Base-by-base conservation (phyloP, 2,329 filamentous ascomycete genomes). In the Colletotrichum trifolii region DNA sequence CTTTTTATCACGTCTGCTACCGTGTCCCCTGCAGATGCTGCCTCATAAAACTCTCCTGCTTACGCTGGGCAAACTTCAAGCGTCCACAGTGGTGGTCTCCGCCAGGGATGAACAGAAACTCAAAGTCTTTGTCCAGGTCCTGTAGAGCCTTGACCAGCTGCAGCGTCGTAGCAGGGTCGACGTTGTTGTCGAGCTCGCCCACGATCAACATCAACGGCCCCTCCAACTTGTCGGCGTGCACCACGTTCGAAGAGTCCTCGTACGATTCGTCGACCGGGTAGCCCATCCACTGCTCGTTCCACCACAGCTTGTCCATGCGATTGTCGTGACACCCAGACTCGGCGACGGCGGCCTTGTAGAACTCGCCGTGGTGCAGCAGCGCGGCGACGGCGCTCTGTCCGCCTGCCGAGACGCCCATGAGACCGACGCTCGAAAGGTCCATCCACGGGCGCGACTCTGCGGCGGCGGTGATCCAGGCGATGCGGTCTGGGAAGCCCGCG, bases 221-320 rank as follows among this genome's bases (percentile, higher is more conserved):
- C 13, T 60, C 54, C 8, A 76, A 57, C 64, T 74, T 76, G 10
- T 54, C 63, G 25, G 72, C 74, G 45, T 76, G 69, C 4, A 68
- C 71, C 7, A 71, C 66, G 43, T 74, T 73, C 2, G 73, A 74
- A 35, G 69, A 69, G n/a, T 68, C 68, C 34, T 60, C 66, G 46
- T 76, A 76, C 11, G 69, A 66, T 46, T 70, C 63, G 12, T 75
- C 74, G 1, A 76, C 70, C 1, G 74, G 74, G 38, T 72, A 74
- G 2, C 74, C 73, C 72, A 76, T 75, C 71, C 71, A 76, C 46
- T 72, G 54, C 56, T 76, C 74, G 34, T 72, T 74, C 74, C 74
- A 76, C 69, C 71, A 71, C 8, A 75, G 15, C 57, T 72, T 71
- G 43, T 72, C 73, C 70, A 76, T 71, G 2, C 74, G 71, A 15